Evolutionary conservation across 257 asterid species (phyloP), one percentile per base, ranked within the genome.

Genomic region (Penstemon eatonii): DNA sequence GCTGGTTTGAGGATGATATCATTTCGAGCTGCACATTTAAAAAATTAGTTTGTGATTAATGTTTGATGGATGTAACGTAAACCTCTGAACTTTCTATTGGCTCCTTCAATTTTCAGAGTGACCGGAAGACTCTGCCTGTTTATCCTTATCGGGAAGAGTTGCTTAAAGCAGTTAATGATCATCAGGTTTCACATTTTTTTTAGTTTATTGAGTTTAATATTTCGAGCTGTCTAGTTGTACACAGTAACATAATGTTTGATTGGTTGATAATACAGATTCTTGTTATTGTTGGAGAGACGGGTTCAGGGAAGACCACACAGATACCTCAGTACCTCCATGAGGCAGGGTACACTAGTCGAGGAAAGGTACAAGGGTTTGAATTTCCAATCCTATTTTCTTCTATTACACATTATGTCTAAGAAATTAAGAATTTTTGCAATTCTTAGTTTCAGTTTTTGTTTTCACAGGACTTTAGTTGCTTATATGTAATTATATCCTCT

Each of bases 261-360:
- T 70, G 55, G 46, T 60, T 73, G 46, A 56, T 59, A 53, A 45
- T 69, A 49, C 80, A 90, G 97, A 96, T 92, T 80, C 90, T 92
- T 76, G 95, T 92, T 66, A 90, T 88, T 76, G 97, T 92, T 67
- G 98, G 98, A 67, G 98, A 92, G 81, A 90, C 97, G 0, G 97
- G 97, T 39, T 93, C 96, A 10, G 99, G 99, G 12, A 93, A 93
- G 85, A 93, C 97, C 25, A 90, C 96, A 0, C 99, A 93, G 79
- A 90, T 90, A 74, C 96, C 99, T 50, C 99, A 93, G 70, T 90
- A 88, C 77, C 95, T 93, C 56, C 97, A 90, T 15, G 99, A 93
- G 80, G 97, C 97, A 19, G 97, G 99, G 63, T 93, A 75, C 76
- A 85, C 91, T 9, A 68, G 78, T 62, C 83, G 73, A 25, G 98